Conservation (phyloP, 2,329 filamentous ascomycete species). For the Drechslerella stenobrocha region DNA sequence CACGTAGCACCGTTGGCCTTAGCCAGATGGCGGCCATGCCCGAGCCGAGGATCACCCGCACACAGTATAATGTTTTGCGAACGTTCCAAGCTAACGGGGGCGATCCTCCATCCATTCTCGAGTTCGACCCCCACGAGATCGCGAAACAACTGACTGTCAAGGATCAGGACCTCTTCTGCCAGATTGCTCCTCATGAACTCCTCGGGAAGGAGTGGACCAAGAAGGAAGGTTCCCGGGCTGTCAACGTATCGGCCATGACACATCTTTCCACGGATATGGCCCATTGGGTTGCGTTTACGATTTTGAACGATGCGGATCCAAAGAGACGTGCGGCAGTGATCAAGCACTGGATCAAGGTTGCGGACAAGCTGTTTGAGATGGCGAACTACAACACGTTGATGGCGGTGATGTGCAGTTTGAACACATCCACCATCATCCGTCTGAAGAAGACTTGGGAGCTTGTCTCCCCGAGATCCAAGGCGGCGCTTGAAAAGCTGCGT, state of each 20-base stretch:
- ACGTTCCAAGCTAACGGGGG: conserved; percentile 71
- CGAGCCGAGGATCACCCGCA: conserved; percentile 73
- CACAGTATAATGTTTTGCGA: conserved; percentile 71
- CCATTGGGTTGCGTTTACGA: conserved; percentile 89
- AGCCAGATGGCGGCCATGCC: conserved; percentile 57
- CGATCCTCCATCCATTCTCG: conserved; percentile 72
- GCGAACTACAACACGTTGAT: conserved; percentile 97
- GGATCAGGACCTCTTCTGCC: conserved; percentile 87
- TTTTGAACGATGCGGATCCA: conserved; percentile 81
- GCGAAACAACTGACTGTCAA: conserved; percentile 91
- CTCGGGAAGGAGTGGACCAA: conserved; percentile 93
- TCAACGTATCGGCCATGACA: conserved; percentile 93
- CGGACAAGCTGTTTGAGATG: conserved; percentile 79
- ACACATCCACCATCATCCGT: conserved; percentile 85
- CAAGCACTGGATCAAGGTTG: conserved; percentile 98
- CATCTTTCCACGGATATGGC: conserved; percentile 88
- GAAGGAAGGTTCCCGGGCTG: conserved; percentile 73
- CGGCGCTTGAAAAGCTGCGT: conserved; percentile 75
- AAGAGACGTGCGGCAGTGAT: conserved; percentile 89
- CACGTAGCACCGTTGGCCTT: conserved; percentile 54
- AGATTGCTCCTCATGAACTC: conserved; percentile 88
- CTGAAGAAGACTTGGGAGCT: conserved; percentile 90
- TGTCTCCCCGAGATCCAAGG: conserved; percentile 80
- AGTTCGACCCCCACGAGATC: conserved; percentile 88
- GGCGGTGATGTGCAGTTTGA: conserved; percentile 93